Conservation (phyloP, 345 rosid genomes). For the Camelina sativa region DNA sequence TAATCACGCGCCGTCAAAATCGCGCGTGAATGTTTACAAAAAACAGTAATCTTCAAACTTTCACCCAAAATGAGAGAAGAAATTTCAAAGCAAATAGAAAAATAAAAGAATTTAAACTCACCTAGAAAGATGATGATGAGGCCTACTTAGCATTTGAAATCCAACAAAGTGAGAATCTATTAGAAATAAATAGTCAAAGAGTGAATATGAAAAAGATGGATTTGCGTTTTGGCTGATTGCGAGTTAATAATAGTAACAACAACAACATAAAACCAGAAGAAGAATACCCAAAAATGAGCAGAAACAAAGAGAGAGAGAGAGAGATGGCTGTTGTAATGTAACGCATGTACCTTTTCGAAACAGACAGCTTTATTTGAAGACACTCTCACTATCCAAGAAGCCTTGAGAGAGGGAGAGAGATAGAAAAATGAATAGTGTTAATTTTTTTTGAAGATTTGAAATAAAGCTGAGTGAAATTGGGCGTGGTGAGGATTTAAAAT, state of each 20-base stretch:
- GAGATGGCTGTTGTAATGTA: slow-evolving; percentile 15
- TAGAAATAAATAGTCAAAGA: slow-evolving; percentile 24
- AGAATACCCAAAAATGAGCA: slow-evolving; percentile 20
- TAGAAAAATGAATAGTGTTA: background rate
- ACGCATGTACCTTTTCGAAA: slow-evolving; percentile 38
- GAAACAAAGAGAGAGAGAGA: slow-evolving; percentile 16
- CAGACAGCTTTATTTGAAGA: slow-evolving; percentile 41
- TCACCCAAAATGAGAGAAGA: background rate
- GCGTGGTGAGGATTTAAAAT: slow-evolving; percentile 12
- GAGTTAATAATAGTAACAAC: slow-evolving; percentile 33
- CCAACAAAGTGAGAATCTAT: slow-evolving; percentile 6
- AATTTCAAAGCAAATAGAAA: background rate
- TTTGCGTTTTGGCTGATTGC: slow-evolving; percentile 19
- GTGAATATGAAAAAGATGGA: slow-evolving; percentile 2
- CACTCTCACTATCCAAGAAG: slow-evolving; percentile 40
- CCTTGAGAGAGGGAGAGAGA: slow-evolving; percentile 23
- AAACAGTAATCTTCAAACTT: background rate
- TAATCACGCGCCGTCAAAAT: background rate
- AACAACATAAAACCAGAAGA: slow-evolving; percentile 26
- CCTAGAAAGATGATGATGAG: slow-evolving; percentile 24
- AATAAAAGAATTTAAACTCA: slow-evolving; percentile 2
- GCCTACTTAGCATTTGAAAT: slow-evolving; percentile 19
- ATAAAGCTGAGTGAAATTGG: slow-evolving; percentile 41
- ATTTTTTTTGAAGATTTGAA: slow-evolving; percentile 41
- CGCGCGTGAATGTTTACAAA: background rate